Conservation (phyloP, 345 rosid genomes). For the Rhodamnia argentea region DNA sequence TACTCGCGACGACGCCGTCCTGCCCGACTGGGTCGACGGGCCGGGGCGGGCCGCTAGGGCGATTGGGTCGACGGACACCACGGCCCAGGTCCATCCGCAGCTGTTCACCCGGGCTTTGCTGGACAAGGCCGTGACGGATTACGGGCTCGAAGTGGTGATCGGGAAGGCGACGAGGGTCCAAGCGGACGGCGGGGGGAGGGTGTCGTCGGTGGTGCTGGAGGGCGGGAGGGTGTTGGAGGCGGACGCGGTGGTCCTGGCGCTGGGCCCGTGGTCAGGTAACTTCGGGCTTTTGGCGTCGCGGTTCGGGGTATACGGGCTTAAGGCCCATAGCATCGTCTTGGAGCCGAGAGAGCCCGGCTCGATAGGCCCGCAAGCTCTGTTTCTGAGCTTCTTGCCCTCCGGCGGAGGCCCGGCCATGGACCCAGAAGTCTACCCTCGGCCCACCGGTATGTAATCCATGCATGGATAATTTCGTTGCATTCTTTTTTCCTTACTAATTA, state of each 20-base stretch:
- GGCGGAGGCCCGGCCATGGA: slow-evolving; percentile 52
- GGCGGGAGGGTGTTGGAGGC: slow-evolving; percentile 48
- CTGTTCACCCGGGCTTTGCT: slow-evolving; percentile 51
- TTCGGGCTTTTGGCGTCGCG: slow-evolving; percentile 47
- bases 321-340: slow-evolving; percentile 68
- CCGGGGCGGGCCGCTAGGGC: slow-evolving; percentile 51
- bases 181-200: slow-evolving; percentile 37
- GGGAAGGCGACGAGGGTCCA: slow-evolving; percentile 50
- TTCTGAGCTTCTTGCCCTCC: slow-evolving; percentile 36
- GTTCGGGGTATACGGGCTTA: slow-evolving; percentile 64
- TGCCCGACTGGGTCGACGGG: slow-evolving; percentile 80
- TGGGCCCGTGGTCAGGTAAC: slow-evolving; percentile 85
- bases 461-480: background rate
- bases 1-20: background rate
- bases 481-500: background rate
- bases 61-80: slow-evolving; percentile 68
- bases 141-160: slow-evolving; percentile 59
- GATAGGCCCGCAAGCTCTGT: slow-evolving; percentile 68
- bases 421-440: slow-evolving; percentile 82
- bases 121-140: slow-evolving; percentile 43
- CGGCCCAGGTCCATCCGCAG: slow-evolving; percentile 83
- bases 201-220: slow-evolving; percentile 48
- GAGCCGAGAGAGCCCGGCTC: slow-evolving; percentile 53
- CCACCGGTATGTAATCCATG: slow-evolving; percentile 30
- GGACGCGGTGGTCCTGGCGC: slow-evolving; percentile 62